phyloP scores from a whole-genome alignment of 2,329 filamentous ascomycete genomes.

The Plenodomus lindquistii region DNA sequence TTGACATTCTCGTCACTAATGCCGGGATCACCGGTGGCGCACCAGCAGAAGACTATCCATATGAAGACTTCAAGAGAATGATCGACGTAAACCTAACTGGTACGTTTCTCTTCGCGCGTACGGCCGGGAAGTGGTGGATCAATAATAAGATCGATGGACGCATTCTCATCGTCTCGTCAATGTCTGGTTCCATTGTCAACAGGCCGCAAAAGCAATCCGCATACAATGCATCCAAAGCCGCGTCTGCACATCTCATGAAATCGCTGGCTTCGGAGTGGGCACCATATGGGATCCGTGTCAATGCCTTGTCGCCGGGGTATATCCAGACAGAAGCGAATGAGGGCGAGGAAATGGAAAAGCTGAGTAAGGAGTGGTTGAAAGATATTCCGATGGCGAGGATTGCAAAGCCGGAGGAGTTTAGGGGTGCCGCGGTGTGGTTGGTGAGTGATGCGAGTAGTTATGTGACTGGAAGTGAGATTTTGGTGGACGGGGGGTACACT shows the following conservation, averaged over 20 bases:
- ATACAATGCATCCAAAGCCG: conserved; percentile 87
- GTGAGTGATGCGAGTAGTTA: conserved; percentile 50
- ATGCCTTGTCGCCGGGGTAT: conserved; percentile 80
- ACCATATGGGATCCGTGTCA: conserved; percentile 75
- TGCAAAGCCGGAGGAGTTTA: conserved; percentile 45
- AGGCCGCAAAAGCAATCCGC: conserved; percentile 74
- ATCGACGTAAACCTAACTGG: conserved; percentile 84
- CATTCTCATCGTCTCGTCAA: conserved; percentile 76
- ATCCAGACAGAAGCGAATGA: conserved; percentile 77
- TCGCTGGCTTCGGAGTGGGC: conserved; percentile 82
- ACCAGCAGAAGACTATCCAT: conserved; percentile 77
- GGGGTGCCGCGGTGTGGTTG: conserved; percentile 34
- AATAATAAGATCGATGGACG: conserved; percentile 69
- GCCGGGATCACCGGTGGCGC: conserved; percentile 47
- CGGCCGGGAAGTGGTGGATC: conserved; percentile 63
- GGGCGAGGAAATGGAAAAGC: conserved; percentile 22
- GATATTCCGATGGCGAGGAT: conserved; percentile 43
- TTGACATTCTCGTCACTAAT: conserved; percentile 47
- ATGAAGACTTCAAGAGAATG: conserved; percentile 74
- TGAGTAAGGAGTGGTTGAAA: conserved; percentile 38
- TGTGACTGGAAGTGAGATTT: conserved; percentile 70
- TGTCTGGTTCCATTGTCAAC: conserved; percentile 51
- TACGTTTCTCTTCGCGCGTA: conserved; percentile 74
- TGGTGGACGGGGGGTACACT: conserved; percentile 58
- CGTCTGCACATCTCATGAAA: conserved; percentile 81